phyloP scores from a whole-genome alignment of 1,139 yeast genomes.

The Schwanniomyces etchellsii region DNA sequence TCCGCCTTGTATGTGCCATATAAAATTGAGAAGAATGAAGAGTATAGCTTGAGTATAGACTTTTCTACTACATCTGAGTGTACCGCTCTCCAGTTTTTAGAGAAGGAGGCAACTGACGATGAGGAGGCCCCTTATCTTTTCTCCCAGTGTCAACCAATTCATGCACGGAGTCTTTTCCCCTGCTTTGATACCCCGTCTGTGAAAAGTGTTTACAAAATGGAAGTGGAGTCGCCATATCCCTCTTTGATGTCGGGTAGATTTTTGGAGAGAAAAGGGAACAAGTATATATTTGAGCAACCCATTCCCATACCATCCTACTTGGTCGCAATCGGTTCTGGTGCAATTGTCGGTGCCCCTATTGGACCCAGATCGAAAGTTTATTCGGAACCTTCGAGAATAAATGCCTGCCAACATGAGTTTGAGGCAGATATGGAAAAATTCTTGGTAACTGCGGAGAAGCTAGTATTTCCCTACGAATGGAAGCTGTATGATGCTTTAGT shows the following conservation, averaged over 20 bases:
- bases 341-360: constrained; percentile 57
- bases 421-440: constrained; percentile 75
- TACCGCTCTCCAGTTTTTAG: constrained; percentile 84
- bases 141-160: constrained; percentile 89
- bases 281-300: constrained; percentile 56
- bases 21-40: constrained; percentile 9
- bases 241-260: constrained; percentile 69
- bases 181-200: constrained; percentile 89
- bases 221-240: constrained; percentile 58
- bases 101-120: constrained; percentile 75
- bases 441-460: constrained; percentile 70
- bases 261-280: constrained; percentile 13
- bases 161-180: constrained; percentile 83
- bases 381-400: constrained; percentile 67
- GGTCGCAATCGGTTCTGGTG: constrained; percentile 84
- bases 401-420: constrained; percentile 74
- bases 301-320: constrained; percentile 85
- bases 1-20: constrained; percentile 45
- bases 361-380: constrained; percentile 87
- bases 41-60: constrained; percentile 33
- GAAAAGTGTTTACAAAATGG: constrained; percentile 59
- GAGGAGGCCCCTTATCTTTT: constrained; percentile 68
- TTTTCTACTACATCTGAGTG: constrained; percentile 69
- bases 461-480: constrained; percentile 87
- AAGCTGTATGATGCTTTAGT: constrained; percentile 74